Conservation (phyloP, 139 green algal species). For the Tetradesmus lagerheimii region DNA sequence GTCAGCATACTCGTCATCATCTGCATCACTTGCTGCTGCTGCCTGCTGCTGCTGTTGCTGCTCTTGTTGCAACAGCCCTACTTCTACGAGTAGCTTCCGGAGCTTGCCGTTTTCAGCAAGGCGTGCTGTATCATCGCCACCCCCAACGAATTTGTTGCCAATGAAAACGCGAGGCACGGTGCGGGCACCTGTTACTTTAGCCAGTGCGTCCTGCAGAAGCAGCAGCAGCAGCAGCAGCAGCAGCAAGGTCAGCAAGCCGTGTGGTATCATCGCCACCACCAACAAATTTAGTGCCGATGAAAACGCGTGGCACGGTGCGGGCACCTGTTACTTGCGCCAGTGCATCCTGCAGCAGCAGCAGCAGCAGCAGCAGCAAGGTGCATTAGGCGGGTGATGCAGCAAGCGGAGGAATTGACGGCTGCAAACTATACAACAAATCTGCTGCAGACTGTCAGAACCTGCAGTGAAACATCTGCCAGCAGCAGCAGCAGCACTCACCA, state of each 20-base stretch:
- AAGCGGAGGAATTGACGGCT: too few species aligned
- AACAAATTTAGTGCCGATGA: too few species aligned
- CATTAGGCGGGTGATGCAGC: too few species aligned
- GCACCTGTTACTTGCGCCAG: not conserved
- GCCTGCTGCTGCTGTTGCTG: not conserved
- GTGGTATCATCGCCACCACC: too few species aligned
- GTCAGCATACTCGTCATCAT: not conserved
- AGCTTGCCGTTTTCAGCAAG: slow-evolving; percentile 56
- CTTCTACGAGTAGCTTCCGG: slow-evolving; percentile 52
- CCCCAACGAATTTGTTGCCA: slow-evolving; percentile 71
- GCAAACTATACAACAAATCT: too few species aligned
- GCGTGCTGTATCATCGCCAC: slow-evolving; percentile 62
- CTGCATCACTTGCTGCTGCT: not conserved
- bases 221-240: not conserved
- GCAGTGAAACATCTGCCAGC: not conserved
- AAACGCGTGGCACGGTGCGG: not conserved
- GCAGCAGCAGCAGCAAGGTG: not conserved
- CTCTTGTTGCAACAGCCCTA: slow-evolving; percentile 37
- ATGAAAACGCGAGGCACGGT: slow-evolving; percentile 79
- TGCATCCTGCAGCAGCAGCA: not conserved
- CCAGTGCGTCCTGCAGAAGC: slow-evolving; percentile 67
- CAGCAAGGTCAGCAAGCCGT: not conserved
- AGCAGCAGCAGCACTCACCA: not conserved
- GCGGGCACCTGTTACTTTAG: slow-evolving; percentile 58
- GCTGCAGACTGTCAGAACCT: too few species aligned